Percentiles rank a stretch among this genome's conserved stretches.
These are phyloP conservation scores for Eucalyptus regnans DNA, from an alignment of 345 rosid species.

Conservation along the genomic window DNA sequence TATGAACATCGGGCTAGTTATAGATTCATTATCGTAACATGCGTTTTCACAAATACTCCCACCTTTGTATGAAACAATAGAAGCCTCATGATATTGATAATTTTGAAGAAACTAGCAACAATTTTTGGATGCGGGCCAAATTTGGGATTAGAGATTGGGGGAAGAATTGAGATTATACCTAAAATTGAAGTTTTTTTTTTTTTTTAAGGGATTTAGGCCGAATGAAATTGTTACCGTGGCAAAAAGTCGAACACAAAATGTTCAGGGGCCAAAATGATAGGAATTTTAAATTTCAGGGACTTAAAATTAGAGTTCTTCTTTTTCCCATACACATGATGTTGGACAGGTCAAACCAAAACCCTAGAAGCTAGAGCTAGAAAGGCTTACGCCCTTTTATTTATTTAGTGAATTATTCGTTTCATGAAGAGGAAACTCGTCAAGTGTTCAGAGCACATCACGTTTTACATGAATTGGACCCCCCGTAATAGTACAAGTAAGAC, in stretches of 20 bases:
- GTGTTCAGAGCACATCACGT: background rate
- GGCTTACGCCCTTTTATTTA: background rate
- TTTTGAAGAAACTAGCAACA: background rate
- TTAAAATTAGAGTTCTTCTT: background rate
- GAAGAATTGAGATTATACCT: background rate
- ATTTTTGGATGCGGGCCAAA: background rate
- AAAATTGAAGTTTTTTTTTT: background rate
- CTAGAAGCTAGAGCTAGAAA: background rate
- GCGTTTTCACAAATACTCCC: background rate
- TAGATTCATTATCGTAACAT: background rate
- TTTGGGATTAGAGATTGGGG: background rate
- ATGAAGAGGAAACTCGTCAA: background rate
- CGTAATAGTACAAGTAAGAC: conserved; percentile 17
- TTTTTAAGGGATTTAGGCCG: background rate
- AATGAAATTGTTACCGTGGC: background rate
- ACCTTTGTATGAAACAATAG: accelerated
- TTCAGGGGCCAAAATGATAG: background rate
- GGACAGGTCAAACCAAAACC: background rate
- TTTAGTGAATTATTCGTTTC: background rate
- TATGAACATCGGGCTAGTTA: background rate
- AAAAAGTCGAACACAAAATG: background rate
- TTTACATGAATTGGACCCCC: background rate
- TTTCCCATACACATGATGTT: background rate
- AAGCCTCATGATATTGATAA: background rate
- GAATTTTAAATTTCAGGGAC: background rate